Percentiles rank a stretch among this genome's conserved stretches.
Conservation (phyloP, 495 filamentous ascomycete species). For the Patellaria atrata region DNA sequence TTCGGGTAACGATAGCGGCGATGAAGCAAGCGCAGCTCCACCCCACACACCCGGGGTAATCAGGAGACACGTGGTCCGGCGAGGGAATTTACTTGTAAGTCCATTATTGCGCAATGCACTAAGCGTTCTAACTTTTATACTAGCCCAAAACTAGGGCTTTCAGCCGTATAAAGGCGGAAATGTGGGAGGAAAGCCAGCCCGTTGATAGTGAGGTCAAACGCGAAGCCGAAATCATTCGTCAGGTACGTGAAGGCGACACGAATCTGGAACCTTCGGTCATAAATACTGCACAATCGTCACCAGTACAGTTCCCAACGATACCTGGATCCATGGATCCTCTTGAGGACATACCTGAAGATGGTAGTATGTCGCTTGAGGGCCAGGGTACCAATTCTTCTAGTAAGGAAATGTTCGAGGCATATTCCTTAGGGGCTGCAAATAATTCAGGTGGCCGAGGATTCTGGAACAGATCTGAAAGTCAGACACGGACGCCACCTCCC, state of each 20-base stretch:
- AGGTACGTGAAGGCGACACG: conserved; percentile 65
- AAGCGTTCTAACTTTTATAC: conserved; percentile 2
- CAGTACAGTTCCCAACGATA: conserved; percentile 25
- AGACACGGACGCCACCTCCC: conserved; percentile 38
- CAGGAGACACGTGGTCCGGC: conserved; percentile 60
- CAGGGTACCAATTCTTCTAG: conserved; percentile 27
- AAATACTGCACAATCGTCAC: conserved; percentile 36
- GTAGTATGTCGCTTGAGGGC: conserved; percentile 37
- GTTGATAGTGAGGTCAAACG: conserved; percentile 77
- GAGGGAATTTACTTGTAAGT: conserved; percentile 76
- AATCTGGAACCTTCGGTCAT: conserved; percentile 32
- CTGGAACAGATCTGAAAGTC: conserved; percentile 62
- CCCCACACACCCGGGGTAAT: conserved; percentile 42
- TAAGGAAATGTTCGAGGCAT: conserved; percentile 27
- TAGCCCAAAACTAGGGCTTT: conserved; percentile 92
- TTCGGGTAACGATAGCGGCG: conserved; percentile 61
- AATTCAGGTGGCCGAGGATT: conserved; percentile 60
- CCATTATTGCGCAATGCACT: background rate
- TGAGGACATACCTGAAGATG: conserved; percentile 44
- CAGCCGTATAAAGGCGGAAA: conserved; percentile 76
- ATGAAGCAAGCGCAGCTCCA: conserved; percentile 39
- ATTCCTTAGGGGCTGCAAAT: conserved; percentile 55
- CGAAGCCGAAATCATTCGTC: conserved; percentile 87
- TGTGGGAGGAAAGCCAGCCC: conserved; percentile 75
- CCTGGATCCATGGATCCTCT: conserved; percentile 26